These are phyloP conservation scores for Candida maltosa DNA, from an alignment of 805 yeast species.

Conservation along the genomic window DNA sequence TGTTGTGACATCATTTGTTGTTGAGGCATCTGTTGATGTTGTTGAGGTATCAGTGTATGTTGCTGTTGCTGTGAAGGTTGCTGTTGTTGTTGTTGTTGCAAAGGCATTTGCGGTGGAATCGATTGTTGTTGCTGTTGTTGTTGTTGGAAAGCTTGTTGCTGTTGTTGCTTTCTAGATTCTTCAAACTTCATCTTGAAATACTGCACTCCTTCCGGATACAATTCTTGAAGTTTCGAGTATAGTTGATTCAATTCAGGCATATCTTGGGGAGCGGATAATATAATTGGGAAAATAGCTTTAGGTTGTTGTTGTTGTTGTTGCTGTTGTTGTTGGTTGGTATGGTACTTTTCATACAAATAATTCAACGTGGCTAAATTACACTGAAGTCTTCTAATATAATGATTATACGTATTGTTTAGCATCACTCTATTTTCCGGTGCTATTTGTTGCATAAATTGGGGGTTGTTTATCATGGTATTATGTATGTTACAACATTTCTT, in stretches of 20 bases:
- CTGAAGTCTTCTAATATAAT: slow-evolving; percentile 39
- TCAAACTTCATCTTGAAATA: slow-evolving; percentile 37
- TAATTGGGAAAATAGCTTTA: slow-evolving; percentile 42
- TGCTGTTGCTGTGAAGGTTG: slow-evolving; percentile 13
- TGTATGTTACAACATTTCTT: slow-evolving; percentile 37
- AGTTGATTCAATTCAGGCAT: slow-evolving; percentile 50
- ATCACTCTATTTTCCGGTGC: slow-evolving; percentile 28
- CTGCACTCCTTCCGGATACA: slow-evolving; percentile 55
- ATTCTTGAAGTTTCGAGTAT: slow-evolving; percentile 44
- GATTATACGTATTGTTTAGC: slow-evolving; percentile 34
- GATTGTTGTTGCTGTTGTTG: slow-evolving; percentile 10
- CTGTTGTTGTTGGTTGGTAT: slow-evolving; percentile 22
- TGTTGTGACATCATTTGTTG: not conserved
- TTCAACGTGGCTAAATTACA: slow-evolving; percentile 40
- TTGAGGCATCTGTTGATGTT: slow-evolving; percentile 3
- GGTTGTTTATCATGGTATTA: slow-evolving; percentile 32
- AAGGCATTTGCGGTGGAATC: too few species aligned
- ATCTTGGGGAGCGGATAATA: slow-evolving; percentile 52
- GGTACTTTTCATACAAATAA: slow-evolving; percentile 36
- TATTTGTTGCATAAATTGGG: slow-evolving; percentile 26
- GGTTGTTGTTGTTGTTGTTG: slow-evolving; percentile 20
- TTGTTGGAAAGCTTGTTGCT: slow-evolving; percentile 11
- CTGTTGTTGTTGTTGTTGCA: slow-evolving; percentile 7
- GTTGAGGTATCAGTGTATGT: slow-evolving; percentile 8
- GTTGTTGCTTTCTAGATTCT: slow-evolving; percentile 33